Percentiles rank a stretch among this genome's conserved stretches.
These are phyloP conservation scores for Kurtzmaniella cleridarum DNA, from an alignment of 805 yeast genomes.

Conservation along the genomic window DNA sequence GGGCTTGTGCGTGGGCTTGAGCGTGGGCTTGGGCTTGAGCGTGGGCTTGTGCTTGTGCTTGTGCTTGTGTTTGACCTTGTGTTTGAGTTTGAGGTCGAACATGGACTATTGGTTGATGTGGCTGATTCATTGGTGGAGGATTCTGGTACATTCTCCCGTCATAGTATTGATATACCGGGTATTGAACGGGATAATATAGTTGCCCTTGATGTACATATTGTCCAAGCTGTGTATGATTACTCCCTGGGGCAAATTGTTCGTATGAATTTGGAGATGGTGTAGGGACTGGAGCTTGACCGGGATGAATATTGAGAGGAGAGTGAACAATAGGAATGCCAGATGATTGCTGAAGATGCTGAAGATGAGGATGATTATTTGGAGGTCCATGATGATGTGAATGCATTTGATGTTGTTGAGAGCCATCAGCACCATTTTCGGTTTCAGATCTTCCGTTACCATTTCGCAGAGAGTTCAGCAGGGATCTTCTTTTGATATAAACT, in stretches of 20 bases:
- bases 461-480: constrained; percentile 29
- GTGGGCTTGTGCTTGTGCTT: constrained; percentile 3
- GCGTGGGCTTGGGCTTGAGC: neutral
- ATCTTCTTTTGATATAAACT: constrained; percentile 44
- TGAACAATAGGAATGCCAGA: constrained; percentile 5
- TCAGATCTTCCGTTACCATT: constrained; percentile 6
- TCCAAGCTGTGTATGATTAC: constrained; percentile 6
- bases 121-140: neutral
- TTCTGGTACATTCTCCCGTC: neutral
- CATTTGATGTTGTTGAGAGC: neutral
- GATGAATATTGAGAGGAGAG: neutral
- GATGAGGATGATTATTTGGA: neutral
- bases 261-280: constrained; percentile 8
- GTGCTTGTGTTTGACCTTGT: constrained; percentile 3
- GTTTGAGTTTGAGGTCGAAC: constrained; percentile 1
- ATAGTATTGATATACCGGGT: neutral
- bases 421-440: neutral
- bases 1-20: neutral
- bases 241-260: constrained; percentile 8
- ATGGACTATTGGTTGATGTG: neutral
- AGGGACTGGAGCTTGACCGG: constrained; percentile 5
- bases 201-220: constrained; percentile 1
- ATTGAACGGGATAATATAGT: neutral
- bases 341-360: constrained; percentile 6
- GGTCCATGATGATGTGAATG: neutral